phyloP scores from a whole-genome alignment of 768 basidiomycete species.

The Lentinus tigrinus region DNA sequence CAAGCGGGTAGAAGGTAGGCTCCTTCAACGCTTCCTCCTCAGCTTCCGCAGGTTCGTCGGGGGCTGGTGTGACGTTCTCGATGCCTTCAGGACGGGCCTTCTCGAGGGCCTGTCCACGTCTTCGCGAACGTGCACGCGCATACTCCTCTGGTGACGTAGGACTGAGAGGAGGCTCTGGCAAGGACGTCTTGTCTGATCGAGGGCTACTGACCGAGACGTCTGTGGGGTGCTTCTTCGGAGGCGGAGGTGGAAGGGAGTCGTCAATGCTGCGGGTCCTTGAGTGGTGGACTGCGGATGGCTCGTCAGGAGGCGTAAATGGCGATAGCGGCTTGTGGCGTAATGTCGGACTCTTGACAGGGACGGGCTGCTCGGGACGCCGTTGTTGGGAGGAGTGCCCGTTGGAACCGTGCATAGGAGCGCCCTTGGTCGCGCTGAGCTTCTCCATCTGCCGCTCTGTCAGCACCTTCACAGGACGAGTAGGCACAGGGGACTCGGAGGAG shows the following conservation, averaged over 20 bases:
- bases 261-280: not conserved
- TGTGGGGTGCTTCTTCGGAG: not conserved
- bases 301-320: not conserved
- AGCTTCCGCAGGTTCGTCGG: conserved; percentile 15
- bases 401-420: not conserved
- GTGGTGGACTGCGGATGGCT: not conserved
- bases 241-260: not conserved
- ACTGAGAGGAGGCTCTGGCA: conserved; percentile 18
- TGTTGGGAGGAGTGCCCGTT: not conserved
- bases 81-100: conserved; percentile 38
- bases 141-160: conserved; percentile 38
- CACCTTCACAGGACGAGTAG: conserved; percentile 18
- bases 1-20: conserved; percentile 47
- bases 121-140: conserved; percentile 38
- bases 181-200: conserved; percentile 23
- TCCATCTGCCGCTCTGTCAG: conserved; percentile 29
- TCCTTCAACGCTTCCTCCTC: conserved; percentile 14
- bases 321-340: not conserved
- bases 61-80: conserved; percentile 26
- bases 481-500: conserved; percentile 13
- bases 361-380: conserved; percentile 7
- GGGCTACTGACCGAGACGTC: conserved; percentile 1
- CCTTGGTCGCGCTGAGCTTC: conserved; percentile 21
- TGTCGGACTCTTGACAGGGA: not conserved
- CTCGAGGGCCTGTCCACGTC: conserved; percentile 40